Base-by-base conservation (phyloP, 2,329 filamentous ascomycete species). In the Capronia americana region DNA sequence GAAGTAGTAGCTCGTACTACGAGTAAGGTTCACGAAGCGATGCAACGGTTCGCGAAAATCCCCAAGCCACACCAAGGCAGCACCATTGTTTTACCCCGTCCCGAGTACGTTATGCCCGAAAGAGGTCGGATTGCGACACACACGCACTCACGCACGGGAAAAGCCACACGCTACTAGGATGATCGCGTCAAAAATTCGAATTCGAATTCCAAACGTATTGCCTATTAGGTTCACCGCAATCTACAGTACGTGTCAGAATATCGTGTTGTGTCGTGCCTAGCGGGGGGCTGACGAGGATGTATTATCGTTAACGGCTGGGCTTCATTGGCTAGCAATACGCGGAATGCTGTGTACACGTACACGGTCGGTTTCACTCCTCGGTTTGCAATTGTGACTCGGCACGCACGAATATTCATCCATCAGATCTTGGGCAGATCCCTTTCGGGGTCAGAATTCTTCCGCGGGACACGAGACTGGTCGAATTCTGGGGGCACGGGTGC, bases 31-130 rank as follows among this genome's bases (percentile, higher is more conserved):
- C 38, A 44, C 38, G 23, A 14, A 24, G 20, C 20, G 23, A 51
- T 51, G 48, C 48, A 51, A 51, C 48, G 48, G 48, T 17, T 26
- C 24, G 20, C 20, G 20, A 23, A 26, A 28, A 28, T 28, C 28
- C 4, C 23, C 48, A 51, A 51, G 53, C 53, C 26, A 55, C 24
- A 30, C 51, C 23, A 55, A 55, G 53, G 53, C 53, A 55, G 26
- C 53, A 55, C 53, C 28, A 20, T 55, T 54, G 3, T 30, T 30
- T 55, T 34, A n/a, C 8, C 28, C 53, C 20, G 11, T 46, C 3
- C 14, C 44, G 4, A 17, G 53, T 20, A n/a, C 28, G 24, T 28
- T 55, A 55, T 34, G 17, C 53, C 53, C 24, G 4, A 55, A 32
- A 4, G 7, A 20, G 53, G 26, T 32, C 12, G 17, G 7, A n/a